Base-by-base conservation (phyloP, 441 rosid genomes). In the Rhodomyrtus psidioides region DNA sequence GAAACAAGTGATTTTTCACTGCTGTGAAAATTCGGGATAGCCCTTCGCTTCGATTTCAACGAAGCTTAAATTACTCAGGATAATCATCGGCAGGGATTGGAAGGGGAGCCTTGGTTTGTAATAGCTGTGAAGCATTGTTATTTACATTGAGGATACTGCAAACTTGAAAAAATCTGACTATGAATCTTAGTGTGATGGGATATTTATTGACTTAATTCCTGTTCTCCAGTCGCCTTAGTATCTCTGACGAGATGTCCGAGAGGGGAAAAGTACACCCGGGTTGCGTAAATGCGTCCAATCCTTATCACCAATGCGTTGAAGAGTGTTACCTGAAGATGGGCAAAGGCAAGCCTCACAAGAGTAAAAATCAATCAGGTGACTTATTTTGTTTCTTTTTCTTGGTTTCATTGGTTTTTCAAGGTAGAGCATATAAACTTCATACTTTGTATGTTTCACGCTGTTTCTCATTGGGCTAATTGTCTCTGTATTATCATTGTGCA, bases 251-350 rank as follows among this genome's bases (percentile, higher is more conserved):
- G 53, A 81, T 86, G 87, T 74, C 81, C 3, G 87, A 81, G 51
- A 56, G 53, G 34, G 70, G 87, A 53, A 86, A 42, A 82, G 82
- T 86, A 39, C 60, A 82, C 60, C 87, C 87, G 6, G 87, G 24
- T 42, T 86, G 87, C 51, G 54, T 53, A 24, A 86, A 86, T 62
- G 81, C 87, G 1, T 53, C 79, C 7, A 86, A 86, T 59, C 87
- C 87, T n/a, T 86, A 86, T 76, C 87, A 86, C 28, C 84, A 86
- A 42, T 86, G 87, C 13, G 53, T 86, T 26, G 84, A 86, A 55
- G 87, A 59, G 7, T 86, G 87, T 76, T 62, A 86, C 34, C 39
- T 17, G 82, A 86, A 86, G 42, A 54, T 82, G 34, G 87, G 55
- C 34, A 82, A 53, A n/a, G 84, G 84, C 39, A 86, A 82, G 65